Percentiles rank a stretch among this genome's conserved stretches.
Conservation (phyloP, 257 asterid species). For the Solanum chiquidenum region DNA sequence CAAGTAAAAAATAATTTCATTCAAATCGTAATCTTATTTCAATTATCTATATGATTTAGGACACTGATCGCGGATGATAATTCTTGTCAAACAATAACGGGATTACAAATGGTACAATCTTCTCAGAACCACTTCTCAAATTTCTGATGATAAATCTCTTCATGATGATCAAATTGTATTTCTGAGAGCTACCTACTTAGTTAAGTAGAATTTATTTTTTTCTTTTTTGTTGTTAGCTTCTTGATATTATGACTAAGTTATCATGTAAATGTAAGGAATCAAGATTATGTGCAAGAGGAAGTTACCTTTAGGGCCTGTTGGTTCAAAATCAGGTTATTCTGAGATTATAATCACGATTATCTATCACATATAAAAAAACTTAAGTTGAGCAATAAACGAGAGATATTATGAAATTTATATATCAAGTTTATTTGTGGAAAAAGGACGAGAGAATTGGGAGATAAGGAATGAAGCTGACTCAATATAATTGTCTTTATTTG, state of each 20-base stretch:
- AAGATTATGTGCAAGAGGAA: background rate
- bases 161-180: background rate
- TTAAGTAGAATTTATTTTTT: background rate
- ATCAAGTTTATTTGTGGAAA: background rate
- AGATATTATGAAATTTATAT: background rate
- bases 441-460: background rate
- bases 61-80: constrained; percentile 29
- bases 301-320: background rate
- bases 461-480: background rate
- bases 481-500: background rate
- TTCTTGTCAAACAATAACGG: constrained; percentile 44
- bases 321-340: background rate
- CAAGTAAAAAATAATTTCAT: background rate
- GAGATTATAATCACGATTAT: background rate
- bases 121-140: constrained; percentile 49
- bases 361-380: background rate
- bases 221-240: background rate
- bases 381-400: background rate
- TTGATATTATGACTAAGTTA: background rate
- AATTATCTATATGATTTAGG: constrained; percentile 12
- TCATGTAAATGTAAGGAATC: background rate
- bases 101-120: constrained; percentile 44
- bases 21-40: too few species aligned
- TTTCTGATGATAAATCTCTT: constrained; percentile 27
- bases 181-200: background rate